Conservation (phyloP, 768 basidiomycete genomes). For the Lactarius tabidus region DNA sequence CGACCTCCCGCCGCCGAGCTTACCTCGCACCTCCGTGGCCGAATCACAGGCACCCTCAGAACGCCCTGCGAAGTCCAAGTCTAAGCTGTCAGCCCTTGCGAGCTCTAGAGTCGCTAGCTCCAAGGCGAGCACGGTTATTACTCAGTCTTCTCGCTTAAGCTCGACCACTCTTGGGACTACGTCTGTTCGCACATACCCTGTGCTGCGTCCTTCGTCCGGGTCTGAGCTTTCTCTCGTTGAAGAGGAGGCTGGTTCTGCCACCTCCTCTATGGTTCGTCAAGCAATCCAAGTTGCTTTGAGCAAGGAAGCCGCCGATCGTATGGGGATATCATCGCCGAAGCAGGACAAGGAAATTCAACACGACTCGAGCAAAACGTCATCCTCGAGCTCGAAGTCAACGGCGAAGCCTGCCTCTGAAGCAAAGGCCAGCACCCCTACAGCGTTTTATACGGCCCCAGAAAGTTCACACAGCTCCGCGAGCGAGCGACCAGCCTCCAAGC, state of each 20-base stretch:
- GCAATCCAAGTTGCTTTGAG: slow-evolving; percentile 68
- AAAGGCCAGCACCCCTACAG: slow-evolving; percentile 2
- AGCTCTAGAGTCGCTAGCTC: slow-evolving; percentile 43
- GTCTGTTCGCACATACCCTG: slow-evolving; percentile 70
- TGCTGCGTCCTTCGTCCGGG: slow-evolving; percentile 60
- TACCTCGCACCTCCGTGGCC: slow-evolving; percentile 20
- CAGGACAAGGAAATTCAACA: slow-evolving; percentile 18
- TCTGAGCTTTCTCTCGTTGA: slow-evolving; percentile 38
- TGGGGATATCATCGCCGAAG: slow-evolving; percentile 5
- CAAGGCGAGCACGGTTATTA: slow-evolving; percentile 47
- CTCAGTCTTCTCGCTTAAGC: slow-evolving; percentile 40
- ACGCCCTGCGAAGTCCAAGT: slow-evolving; percentile 51
- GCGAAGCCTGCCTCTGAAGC: slow-evolving; percentile 9
- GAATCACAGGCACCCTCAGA: slow-evolving; percentile 19
- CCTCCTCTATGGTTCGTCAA: slow-evolving; percentile 56
- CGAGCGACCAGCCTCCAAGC: slow-evolving; percentile 50
- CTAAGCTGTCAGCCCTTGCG: slow-evolving; percentile 66
- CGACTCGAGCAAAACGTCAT: slow-evolving; percentile 13
- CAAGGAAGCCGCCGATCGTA: slow-evolving; percentile 50
- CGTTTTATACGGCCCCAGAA: slow-evolving; percentile 12
- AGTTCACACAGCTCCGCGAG: slow-evolving; percentile 12
- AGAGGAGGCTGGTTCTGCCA: slow-evolving; percentile 38
- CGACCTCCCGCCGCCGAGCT: slow-evolving; percentile 33
- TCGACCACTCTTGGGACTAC: slow-evolving; percentile 44
- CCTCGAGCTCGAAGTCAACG: slow-evolving; percentile 22